Evolutionary conservation across 345 rosid species (phyloP), one percentile per base, ranked within the genome.

Genomic region (Sonneratia alba): DNA sequence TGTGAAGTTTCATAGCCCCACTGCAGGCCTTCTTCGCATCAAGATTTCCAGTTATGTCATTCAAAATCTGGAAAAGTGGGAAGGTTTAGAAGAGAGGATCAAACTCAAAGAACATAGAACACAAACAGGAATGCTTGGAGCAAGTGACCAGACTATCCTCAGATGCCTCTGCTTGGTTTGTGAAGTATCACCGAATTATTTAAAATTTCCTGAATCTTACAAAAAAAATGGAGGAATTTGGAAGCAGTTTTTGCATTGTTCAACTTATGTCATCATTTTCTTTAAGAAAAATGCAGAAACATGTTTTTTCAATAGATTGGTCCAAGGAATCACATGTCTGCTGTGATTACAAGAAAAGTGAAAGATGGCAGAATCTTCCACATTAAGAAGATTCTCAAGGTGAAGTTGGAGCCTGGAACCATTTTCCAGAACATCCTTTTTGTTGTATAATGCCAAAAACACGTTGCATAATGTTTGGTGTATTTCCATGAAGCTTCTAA

Each of bases 1-100:
- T 95, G 79, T 95, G 99, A 72, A 95, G 96, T 82, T 95, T 95
- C 94, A 95, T 82, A 36, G 99, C 99, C 43, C 89, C 93, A 38
- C 67, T 76, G 85, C 99, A 95, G 11, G 99, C 91, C 70, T 95
- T 92, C 77, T 86, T 92, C 47, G 99, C 99, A 77, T 95, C 97
- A 70, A 92, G 81, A 72, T 85, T 90, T 53, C 99, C 99, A 32
- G 97, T 90, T 37, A 89, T 87, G 79, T 92, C 99, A 27, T 95
- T 92, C 76, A 92, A 76, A 75, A 95, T 95, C 99, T 95, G 77
- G 8, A 80, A 72, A 55, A 61, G 43, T 38, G n/a, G 36, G 38
- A 55, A 40, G 14, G 8, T 15, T 40, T 55, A 21, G 48, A 55
- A 69, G 71, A 61, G 49, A 1, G 21, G 55, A 37, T 36, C n/a